Evolutionary conservation across 345 rosid genomes (phyloP).

Genomic region (Citropsis articulata): DNA sequence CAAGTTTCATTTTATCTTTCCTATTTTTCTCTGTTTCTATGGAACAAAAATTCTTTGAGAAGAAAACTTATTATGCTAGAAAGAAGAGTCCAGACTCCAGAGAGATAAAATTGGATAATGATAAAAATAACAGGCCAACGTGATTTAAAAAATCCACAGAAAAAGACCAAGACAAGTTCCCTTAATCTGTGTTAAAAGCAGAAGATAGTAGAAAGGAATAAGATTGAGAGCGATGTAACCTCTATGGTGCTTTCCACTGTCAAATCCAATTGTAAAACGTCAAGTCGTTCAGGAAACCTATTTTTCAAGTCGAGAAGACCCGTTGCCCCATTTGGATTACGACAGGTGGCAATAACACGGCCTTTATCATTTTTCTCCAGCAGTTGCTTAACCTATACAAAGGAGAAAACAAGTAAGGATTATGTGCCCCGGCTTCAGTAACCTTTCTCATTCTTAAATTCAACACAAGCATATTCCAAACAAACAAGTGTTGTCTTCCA

Average conservation of each 20-base stretch:
- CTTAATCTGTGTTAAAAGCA: not conserved
- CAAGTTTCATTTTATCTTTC: not conserved
- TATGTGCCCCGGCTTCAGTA: not conserved
- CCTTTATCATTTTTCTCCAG: slow-evolving; percentile 64
- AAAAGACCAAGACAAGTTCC: not conserved
- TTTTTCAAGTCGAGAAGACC: slow-evolving; percentile 62
- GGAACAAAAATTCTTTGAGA: not conserved
- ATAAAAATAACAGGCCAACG: not conserved
- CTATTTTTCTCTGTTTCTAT: not conserved
- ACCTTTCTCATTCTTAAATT: not conserved
- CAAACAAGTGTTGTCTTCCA: not conserved
- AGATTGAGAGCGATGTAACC: slow-evolving; percentile 38
- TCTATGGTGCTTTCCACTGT: slow-evolving; percentile 69
- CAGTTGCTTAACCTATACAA: slow-evolving; percentile 61
- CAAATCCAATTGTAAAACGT: slow-evolving; percentile 56
- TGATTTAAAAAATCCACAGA: not conserved
- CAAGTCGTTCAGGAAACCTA: slow-evolving; percentile 60
- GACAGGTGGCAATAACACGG: slow-evolving; percentile 77
- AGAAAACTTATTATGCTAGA: not conserved
- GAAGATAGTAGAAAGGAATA: not conserved
- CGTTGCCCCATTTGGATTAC: slow-evolving; percentile 56
- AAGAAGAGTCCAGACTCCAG: not conserved
- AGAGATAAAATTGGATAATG: not conserved
- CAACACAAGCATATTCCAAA: not conserved
- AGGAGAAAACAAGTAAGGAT: slow-evolving; percentile 4